Evolutionary conservation across 1,284 basidiomycete genomes (phyloP), one percentile per base, ranked within the genome.

Genomic region (Ustilago curta): DNA sequence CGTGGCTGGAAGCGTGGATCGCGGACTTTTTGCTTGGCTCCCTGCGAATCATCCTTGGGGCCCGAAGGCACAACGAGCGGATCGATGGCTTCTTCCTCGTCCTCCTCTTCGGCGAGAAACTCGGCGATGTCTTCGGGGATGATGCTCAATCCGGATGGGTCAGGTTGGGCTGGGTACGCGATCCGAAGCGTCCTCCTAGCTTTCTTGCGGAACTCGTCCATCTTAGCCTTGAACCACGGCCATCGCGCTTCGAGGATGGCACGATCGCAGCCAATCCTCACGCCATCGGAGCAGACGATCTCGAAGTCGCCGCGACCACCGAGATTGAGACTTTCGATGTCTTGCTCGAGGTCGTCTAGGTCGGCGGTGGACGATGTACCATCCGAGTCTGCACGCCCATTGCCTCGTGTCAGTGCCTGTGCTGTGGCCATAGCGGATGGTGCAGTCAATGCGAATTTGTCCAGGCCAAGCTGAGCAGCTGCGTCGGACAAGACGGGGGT

Each of bases 221-320:
- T 75, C 74, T 94, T 91, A 57, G 91, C 88, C 64, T 89, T 90
- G 88, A 97, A 95, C 95, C 95, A 97, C 0, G 91, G 90, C 95
- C 95, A 98, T 16, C 95, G 89, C 42, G 92, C 91, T 83, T 93
- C 91, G 21, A 98, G 87, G 19, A 94, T 86, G 81, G 89, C 90
- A 45, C 93, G 89, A 23, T 93, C 94, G 84, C 93, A 95, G 49
- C 89, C 87, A 68, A 98, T 89, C 73, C 89, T 89, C 62, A 93
- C 89, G 0, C 93, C 93, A 84, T 98, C 95, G 69, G 95, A 93
- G 83, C 93, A 94, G 18, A 97, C 87, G 60, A 98, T 88, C 82
- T 95, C 93, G 80, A 97, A 97, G 85, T 97, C 95, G 6, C 81
- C 79, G 19, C 79, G 68, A 23, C 77, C 68, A 12, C 78, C 79